Evolutionary conservation across 1,139 yeast genomes (phyloP).

Genomic region (Geotrichum bryndzae): DNA sequence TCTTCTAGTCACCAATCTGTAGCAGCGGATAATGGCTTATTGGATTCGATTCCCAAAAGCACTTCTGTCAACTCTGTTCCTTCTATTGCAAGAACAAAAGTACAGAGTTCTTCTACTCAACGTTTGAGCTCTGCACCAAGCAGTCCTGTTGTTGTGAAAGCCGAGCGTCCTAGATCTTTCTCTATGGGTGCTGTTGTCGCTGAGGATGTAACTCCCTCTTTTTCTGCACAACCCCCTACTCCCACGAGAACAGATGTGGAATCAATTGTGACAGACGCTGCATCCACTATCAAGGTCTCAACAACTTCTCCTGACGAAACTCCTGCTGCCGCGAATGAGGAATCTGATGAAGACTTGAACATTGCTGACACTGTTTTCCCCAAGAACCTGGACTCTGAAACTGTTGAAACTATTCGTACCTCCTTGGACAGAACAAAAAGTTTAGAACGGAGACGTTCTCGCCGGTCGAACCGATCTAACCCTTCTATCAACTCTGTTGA

Average conservation of each 20-base stretch:
- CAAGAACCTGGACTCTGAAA: slow-evolving; percentile 31
- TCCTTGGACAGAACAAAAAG: slow-evolving; percentile 36
- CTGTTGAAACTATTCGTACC: slow-evolving; percentile 35
- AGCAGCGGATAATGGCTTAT: not conserved
- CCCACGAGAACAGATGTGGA: slow-evolving; percentile 3
- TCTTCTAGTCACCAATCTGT: not conserved
- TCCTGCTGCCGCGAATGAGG: slow-evolving; percentile 14
- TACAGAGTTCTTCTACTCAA: not conserved
- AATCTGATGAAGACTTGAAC: slow-evolving; percentile 24
- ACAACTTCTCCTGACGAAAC: not conserved
- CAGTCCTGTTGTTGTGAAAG: slow-evolving; percentile 26
- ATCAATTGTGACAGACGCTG: slow-evolving; percentile 8
- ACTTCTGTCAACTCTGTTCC: not conserved
- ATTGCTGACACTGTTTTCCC: slow-evolving; percentile 37
- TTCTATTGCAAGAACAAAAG: not conserved
- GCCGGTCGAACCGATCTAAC: slow-evolving; percentile 23
- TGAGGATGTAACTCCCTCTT: not conserved
- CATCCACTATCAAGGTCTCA: slow-evolving; percentile 8
- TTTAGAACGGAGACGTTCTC: slow-evolving; percentile 34
- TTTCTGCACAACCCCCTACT: not conserved
- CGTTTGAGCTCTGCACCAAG: slow-evolving; percentile 21
- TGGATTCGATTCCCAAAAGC: not conserved
- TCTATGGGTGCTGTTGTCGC: not conserved
- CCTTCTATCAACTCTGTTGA: slow-evolving; percentile 10
- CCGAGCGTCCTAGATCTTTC: slow-evolving; percentile 4